Conservation (phyloP, 108 stramenopile species). For the Hondaea fermentalgiana region DNA sequence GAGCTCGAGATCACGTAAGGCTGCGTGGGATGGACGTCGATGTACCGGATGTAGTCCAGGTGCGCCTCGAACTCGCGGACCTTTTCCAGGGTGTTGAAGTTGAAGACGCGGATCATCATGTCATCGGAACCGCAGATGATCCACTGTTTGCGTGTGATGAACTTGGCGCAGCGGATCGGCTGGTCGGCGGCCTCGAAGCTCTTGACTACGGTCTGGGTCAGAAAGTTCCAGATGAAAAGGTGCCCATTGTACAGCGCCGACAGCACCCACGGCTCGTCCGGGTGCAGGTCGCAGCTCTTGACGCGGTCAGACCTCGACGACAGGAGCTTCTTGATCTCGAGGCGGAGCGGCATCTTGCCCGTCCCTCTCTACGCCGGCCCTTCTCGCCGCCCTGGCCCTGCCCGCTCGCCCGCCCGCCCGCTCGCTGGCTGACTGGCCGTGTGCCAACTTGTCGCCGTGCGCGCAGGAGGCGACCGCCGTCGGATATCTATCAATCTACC, state of each 20-base stretch:
- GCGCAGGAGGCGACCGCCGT: no score
- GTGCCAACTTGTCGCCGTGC: no score
- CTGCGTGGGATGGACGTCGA: slow-evolving; percentile 92
- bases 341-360: slow-evolving; percentile 10
- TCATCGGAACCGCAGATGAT: slow-evolving; percentile 80
- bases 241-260: slow-evolving; percentile 92
- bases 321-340: slow-evolving; percentile 25
- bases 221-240: slow-evolving; percentile 95
- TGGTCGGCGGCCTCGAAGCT: slow-evolving; percentile 86
- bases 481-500: no score
- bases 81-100: slow-evolving; percentile 99
- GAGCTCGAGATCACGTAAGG: slow-evolving; percentile 77
- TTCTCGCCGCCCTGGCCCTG: neutral
- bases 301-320: slow-evolving; percentile 78
- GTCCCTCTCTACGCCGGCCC: neutral
- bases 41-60: slow-evolving; percentile 91
- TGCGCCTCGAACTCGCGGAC: slow-evolving; percentile 90
- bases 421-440: no score
- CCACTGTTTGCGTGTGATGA: slow-evolving; percentile 92
- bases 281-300: slow-evolving; percentile 93
- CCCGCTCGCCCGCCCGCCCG: neutral
- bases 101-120: slow-evolving; percentile 68
- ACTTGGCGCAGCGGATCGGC: slow-evolving; percentile 92
- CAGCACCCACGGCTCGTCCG: slow-evolving; percentile 91
- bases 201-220: slow-evolving; percentile 56